phyloP scores from a whole-genome alignment of 805 yeast genomes.

The Candida khao-thaluensis region DNA sequence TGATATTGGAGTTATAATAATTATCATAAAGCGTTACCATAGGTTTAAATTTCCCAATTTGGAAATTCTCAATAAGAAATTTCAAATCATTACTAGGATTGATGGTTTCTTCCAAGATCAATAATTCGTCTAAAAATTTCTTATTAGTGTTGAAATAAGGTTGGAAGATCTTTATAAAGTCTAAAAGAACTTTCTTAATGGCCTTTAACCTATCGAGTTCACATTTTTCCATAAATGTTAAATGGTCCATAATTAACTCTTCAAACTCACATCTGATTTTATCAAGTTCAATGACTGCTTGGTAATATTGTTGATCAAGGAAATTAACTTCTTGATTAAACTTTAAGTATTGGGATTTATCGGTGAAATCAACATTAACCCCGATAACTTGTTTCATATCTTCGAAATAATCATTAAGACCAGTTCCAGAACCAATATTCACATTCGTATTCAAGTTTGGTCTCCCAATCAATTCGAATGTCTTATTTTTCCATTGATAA shows the following conservation, averaged over 20 bases:
- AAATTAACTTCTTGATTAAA: constrained; percentile 56
- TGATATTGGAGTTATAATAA: constrained; percentile 66
- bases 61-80: constrained; percentile 62
- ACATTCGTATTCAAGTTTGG: background rate
- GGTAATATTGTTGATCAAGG: constrained; percentile 49
- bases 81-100: constrained; percentile 68
- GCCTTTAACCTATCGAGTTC: constrained; percentile 77
- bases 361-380: constrained; percentile 43
- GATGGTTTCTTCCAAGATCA: constrained; percentile 67
- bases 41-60: constrained; percentile 76
- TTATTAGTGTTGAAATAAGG: constrained; percentile 59
- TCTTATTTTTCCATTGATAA: constrained; percentile 79
- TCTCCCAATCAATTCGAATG: constrained; percentile 48
- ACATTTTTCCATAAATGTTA: constrained; percentile 76
- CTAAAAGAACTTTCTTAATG: constrained; percentile 70
- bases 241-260: constrained; percentile 67
- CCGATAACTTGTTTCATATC: constrained; percentile 48
- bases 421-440: constrained; percentile 7
- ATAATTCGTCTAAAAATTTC: constrained; percentile 56
- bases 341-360: constrained; percentile 51
- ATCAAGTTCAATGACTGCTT: constrained; percentile 59
- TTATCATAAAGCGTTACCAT: constrained; percentile 73
- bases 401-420: constrained; percentile 35
- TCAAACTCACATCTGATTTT: constrained; percentile 69
- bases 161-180: constrained; percentile 65